Base-by-base conservation (phyloP, 192 early-diverging fungal species). In the Powellomyces hirtus region DNA sequence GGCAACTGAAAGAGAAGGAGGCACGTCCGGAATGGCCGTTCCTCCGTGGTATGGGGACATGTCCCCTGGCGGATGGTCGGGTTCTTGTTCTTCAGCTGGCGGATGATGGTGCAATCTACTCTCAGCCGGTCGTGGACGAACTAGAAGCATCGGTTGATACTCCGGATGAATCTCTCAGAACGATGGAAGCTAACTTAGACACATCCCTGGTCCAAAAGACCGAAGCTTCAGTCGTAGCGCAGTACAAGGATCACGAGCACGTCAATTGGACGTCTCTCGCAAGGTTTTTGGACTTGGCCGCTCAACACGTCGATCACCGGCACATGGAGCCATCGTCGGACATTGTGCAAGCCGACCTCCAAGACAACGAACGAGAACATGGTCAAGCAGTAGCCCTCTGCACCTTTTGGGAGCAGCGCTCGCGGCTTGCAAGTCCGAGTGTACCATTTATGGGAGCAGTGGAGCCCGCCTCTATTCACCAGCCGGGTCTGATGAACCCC, bases 91-190 rank as follows among this genome's bases (percentile, higher is more conserved):
- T 33, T 16, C 53, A 56, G 31, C 53, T 56, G 2, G 24, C 53
- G 4, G 53, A 56, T 56, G 53, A 56, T 34, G 53, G 53, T 56
- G 24, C 53, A 30, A 56, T 56, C 3, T 56, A 56, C 29, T 6
- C 46, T 18, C 46, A 49, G 46, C 46, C 46, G 46, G 26, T 49
- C 26, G 46, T 49, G 3, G 26, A 49, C 26, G 5, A 24, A n/a
- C n/a, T n/a, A 14, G 46, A 49, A 24, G 5, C 4, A 16, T 3
- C 46, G 5, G 16, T 6, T 5, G 46, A 49, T 2, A 24, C n/a
- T 16, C 26, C 46, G 14, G 2, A 6, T 16, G n/a, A 14, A 2
- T 2, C 4, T 16, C 5, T 24, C 5, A 24, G n/a, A 18, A 2
- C 4, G 46, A 24, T 24, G 46, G 46, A 49, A 49, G n/a, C 46